Conservation (phyloP, 768 basidiomycete genomes). For the Amanita fuliginea region DNA sequence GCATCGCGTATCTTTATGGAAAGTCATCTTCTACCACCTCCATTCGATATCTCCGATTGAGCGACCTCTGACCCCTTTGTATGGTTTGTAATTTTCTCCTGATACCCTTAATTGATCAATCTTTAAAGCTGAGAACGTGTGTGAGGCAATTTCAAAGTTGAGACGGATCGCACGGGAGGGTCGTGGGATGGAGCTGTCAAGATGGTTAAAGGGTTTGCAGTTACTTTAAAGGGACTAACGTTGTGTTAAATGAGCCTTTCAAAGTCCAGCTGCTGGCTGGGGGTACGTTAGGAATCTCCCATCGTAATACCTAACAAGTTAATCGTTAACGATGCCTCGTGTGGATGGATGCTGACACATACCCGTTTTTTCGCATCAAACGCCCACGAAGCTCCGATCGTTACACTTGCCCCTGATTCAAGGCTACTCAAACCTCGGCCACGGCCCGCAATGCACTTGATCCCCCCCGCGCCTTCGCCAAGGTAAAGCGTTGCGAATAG, state of each 20-base stretch:
- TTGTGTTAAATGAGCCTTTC: constrained; percentile 65
- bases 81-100: constrained; percentile 80
- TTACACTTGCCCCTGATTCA: constrained; percentile 19
- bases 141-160: constrained; percentile 56
- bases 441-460: constrained; percentile 60
- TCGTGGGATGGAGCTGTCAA: constrained; percentile 32
- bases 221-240: constrained; percentile 25
- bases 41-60: constrained; percentile 64
- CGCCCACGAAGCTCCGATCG: constrained; percentile 57
- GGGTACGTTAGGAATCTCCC: constrained; percentile 63
- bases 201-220: not conserved
- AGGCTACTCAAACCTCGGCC: constrained; percentile 22
- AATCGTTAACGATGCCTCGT: not conserved
- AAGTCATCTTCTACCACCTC: constrained; percentile 30
- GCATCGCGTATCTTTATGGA: not conserved
- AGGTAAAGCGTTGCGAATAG: constrained; percentile 63
- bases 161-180: constrained; percentile 71
- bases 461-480: constrained; percentile 60
- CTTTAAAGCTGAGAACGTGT: constrained; percentile 72
- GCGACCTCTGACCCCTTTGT: constrained; percentile 76
- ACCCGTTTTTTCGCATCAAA: constrained; percentile 67
- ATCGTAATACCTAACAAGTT: constrained; percentile 47
- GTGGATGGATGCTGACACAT: not conserved
- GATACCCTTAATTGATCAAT: constrained; percentile 77
- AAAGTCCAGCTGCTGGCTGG: constrained; percentile 64